phyloP scores from a whole-genome alignment of 768 basidiomycete genomes.

The Fistulinella prunicolor region DNA sequence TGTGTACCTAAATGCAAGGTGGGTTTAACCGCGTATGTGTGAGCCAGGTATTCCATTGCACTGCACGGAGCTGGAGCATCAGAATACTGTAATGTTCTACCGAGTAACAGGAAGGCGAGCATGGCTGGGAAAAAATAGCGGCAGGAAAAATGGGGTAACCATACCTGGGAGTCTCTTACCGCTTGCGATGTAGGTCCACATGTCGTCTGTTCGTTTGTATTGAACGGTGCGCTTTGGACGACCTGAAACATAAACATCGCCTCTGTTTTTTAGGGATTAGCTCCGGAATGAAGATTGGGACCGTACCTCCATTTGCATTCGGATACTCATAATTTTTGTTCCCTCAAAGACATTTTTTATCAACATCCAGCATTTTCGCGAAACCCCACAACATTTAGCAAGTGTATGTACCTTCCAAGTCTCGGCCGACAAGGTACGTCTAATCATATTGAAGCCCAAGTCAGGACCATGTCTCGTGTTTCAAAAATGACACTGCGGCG shows the following conservation, averaged over 20 bases:
- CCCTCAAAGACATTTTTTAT: slow-evolving; percentile 35
- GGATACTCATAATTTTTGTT: slow-evolving; percentile 58
- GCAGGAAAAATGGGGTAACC: not conserved
- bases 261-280: slow-evolving; percentile 16
- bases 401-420: slow-evolving; percentile 52
- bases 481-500: slow-evolving; percentile 1
- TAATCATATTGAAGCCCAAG: not conserved
- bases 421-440: slow-evolving; percentile 53
- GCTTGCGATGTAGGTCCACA: slow-evolving; percentile 63
- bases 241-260: slow-evolving; percentile 20
- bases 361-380: not conserved
- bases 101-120: not conserved
- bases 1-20: slow-evolving; percentile 56
- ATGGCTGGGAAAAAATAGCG: not conserved
- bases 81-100: not conserved
- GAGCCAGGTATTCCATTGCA: slow-evolving; percentile 76
- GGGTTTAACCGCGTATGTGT: slow-evolving; percentile 62
- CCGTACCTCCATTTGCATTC: slow-evolving; percentile 38
- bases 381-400: not conserved
- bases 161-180: slow-evolving; percentile 58
- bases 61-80: slow-evolving; percentile 33
- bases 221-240: slow-evolving; percentile 61
- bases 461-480: slow-evolving; percentile 13
- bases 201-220: slow-evolving; percentile 50
- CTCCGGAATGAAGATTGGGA: not conserved